Evolutionary conservation across 2,329 filamentous ascomycete species (phyloP), one percentile per base, ranked within the genome.

Genomic region (Fusarium dimerum): DNA sequence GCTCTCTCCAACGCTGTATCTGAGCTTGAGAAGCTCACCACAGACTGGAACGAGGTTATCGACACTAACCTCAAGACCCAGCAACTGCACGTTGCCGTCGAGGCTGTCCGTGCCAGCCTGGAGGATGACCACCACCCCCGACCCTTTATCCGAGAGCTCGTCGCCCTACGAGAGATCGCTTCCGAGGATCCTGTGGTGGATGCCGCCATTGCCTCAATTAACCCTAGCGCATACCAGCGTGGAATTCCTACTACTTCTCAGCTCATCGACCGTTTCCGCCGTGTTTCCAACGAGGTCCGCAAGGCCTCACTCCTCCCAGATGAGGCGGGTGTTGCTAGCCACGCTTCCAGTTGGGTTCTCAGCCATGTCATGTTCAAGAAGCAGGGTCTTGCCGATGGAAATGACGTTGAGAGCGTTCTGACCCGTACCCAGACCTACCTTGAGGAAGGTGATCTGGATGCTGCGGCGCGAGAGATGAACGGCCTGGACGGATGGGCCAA

Each of bases 361-460:
- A 96, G 90, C 79, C 95, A 96, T 76, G 81, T 97, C 47, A 85
- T 97, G 77, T 97, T 99, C 83, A 92, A 91, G 80, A 97, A 97
- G 82, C 86, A 89, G 67, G 90, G 89, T 10, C 79, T 94, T 43
- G 88, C 91, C 1, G 85, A 85, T 20, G 92, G 93, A 17, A 82
- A 90, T 63, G 93, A 97, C 67, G 93, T 97, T 18, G 94, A 99
- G 80, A 95, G 92, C 66, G 87, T 97, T 54, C 82, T 99, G 43
- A 89, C 90, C 3, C 83, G 94, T 57, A 93, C 94, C 1, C 92
- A 99, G 75, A 92, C 87, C 8, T 82, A 91, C 63, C 81, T 99
- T 17, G 92, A 99, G 76, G 91, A 97, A 75, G 94, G 94, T 18
- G 87, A 97, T 67, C 75, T 99, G 51, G 94, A 99, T 71, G 87